Base-by-base conservation (phyloP, 768 basidiomycete genomes). In the Boletus fagicola region DNA sequence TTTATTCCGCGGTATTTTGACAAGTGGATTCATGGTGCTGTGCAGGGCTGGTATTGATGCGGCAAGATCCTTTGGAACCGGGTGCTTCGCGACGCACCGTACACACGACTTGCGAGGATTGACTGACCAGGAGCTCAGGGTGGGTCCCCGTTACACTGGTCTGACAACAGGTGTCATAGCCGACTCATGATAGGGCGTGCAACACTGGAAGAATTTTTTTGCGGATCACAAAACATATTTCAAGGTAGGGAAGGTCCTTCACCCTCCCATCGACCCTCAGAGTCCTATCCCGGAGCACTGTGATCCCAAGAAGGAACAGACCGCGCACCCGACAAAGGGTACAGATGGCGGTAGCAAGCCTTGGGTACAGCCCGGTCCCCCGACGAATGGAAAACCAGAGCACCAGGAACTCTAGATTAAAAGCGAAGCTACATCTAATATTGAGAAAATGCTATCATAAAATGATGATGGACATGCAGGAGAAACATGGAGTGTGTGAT, bases 181-280 rank as follows among this genome's bases (percentile, higher is more conserved):
- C 50, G 47, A 56, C 20, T 35, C 42, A 36, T 42, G 43, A 51
- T 54, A 96, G 92, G 76, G 90, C 58, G 75, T 97, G 20, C 72
- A 82, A 47, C 86, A 94, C 62, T 98, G 95, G 95, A 95, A 94
- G 74, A 78, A 81, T 30, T 98, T 95, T 77, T 98, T 94, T 66
- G 73, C 78, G 1, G 83, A 90, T 10, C 90, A 93, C 72, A 85
- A 90, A 65, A 81, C 83, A 58, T 98, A 98, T 71, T 64, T 66
- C 53, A 87, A 87, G 66, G 83, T 92, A 42, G 94, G 94, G 22
- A 83, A 74, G 54, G 90, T 97, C 22, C 74, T 78, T 5, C 91
- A 92, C 67, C 80, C 76, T 44, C 84, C 90, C 31, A 90, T 91
- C 69, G 88, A 93, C 73, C 90, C 89, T 43, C 68, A 75, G 30